Evolutionary conservation across 768 basidiomycete genomes (phyloP), one percentile per base, ranked within the genome.

Genomic region (Russula abietina): DNA sequence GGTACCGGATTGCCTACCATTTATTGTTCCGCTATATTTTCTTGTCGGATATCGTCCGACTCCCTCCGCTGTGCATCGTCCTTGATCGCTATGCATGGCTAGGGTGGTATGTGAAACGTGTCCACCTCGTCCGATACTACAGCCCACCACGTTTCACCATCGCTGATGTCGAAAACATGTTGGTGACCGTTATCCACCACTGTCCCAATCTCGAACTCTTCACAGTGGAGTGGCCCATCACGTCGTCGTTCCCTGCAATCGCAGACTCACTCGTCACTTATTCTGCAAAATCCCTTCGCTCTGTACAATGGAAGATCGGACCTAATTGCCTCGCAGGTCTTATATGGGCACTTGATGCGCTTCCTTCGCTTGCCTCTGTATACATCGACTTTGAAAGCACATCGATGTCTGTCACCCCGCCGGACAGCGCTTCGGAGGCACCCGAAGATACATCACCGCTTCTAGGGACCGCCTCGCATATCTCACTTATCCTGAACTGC

Each of bases 161-260:
- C 68, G 75, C 79, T 11, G 77, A 82, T 36, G 75, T 84, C 30
- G 80, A 85, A 68, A 74, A 75, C 28, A 79, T 83, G 0, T 76
- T 91, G 24, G 73, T 82, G 10, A 77, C 81, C 30, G 78, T 89
- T 60, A 80, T 90, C 36, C 73, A 74, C 14, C 86, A 81, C 59
- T 88, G 86, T 64, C 86, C 86, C 4, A 89, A 89, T 67, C 81
- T 91, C 55, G 82, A 88, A 65, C 83, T 88, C 9, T 88, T 90
- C 72, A 77, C 88, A 39, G 73, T 88, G 49, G 86, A 88, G 64
- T 84, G 82, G 75, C 82, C 87, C 0, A 77, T 90, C 75, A 76
- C 80, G 3, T 71, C 62, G 3, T 78, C 83, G 16, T 87, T 90
- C 64, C 82, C 83, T 1, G 75, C 83, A 0, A 78, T 90, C n/a